Percentiles rank a stretch among this genome's conserved stretches.
Conservation (phyloP, 257 asterid species). For the Orobanche coerulescens region DNA sequence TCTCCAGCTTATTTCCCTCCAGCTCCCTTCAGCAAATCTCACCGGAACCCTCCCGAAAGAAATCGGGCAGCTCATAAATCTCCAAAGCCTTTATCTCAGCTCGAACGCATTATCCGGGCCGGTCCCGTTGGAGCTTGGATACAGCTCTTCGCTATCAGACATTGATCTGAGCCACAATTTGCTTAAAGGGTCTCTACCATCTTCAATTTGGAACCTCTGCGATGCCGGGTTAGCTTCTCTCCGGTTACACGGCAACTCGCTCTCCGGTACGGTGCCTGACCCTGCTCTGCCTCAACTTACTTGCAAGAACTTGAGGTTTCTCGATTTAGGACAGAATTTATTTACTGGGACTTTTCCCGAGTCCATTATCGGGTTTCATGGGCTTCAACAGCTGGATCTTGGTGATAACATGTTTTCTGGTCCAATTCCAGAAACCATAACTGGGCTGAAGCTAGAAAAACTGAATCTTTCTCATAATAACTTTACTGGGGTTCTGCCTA, state of each 20-base stretch:
- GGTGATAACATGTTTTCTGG: slow-evolving; percentile 60
- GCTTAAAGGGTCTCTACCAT: slow-evolving; percentile 61
- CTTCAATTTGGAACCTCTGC: slow-evolving; percentile 92
- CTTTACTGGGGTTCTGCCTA: slow-evolving; percentile 80
- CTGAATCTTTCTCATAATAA: slow-evolving; percentile 89
- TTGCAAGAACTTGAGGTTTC: slow-evolving; percentile 56
- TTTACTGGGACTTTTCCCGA: slow-evolving; percentile 70
- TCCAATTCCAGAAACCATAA: slow-evolving; percentile 44
- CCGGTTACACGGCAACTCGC: slow-evolving; percentile 61
- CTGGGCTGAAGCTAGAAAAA: slow-evolving; percentile 50
- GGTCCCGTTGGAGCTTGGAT: slow-evolving; percentile 88
- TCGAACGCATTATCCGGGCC: slow-evolving; percentile 64
- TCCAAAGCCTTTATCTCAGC: slow-evolving; percentile 63
- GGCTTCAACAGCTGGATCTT: slow-evolving; percentile 70
- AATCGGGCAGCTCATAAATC: slow-evolving; percentile 60
- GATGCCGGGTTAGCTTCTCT: slow-evolving; percentile 56
- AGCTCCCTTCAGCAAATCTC: slow-evolving; percentile 87
- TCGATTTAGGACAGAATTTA: slow-evolving; percentile 74
- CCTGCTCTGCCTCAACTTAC: slow-evolving; percentile 74
- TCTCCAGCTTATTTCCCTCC: slow-evolving; percentile 64
- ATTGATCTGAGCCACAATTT: slow-evolving; percentile 71
- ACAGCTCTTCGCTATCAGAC: slow-evolving; percentile 62
- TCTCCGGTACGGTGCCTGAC: slow-evolving; percentile 68
- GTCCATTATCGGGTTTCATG: slow-evolving; percentile 45
- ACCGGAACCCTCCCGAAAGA: slow-evolving; percentile 82